phyloP scores from a whole-genome alignment of 192 early-diverging fungal genomes.

The Gigaspora rosea region DNA sequence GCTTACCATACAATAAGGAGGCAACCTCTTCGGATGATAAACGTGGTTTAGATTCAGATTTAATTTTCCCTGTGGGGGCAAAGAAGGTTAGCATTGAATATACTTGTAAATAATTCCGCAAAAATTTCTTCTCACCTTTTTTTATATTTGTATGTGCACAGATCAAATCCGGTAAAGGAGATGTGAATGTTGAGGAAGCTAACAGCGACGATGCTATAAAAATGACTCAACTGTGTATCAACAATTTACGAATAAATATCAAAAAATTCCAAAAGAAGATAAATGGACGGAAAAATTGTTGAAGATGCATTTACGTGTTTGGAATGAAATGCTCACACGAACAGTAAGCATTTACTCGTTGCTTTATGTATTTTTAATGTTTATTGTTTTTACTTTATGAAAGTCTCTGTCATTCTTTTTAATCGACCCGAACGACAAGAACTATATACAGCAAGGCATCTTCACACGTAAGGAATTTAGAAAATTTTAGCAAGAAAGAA shows the following conservation, averaged over 20 bases:
- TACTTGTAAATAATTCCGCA: slow-evolving; percentile 16
- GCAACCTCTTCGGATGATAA: not conserved
- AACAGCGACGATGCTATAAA: not conserved
- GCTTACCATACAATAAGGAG: slow-evolving; percentile 18
- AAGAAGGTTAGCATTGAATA: slow-evolving; percentile 28
- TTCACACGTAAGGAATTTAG: slow-evolving; percentile 31
- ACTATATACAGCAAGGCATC: slow-evolving; percentile 29
- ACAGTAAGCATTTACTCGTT: slow-evolving; percentile 20
- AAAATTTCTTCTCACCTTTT: slow-evolving; percentile 12
- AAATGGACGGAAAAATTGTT: slow-evolving; percentile 36
- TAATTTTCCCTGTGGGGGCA: not conserved
- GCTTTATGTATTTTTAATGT: slow-evolving; percentile 6
- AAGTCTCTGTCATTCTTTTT: no score
- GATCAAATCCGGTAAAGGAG: slow-evolving; percentile 9
- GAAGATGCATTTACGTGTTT: slow-evolving; percentile 35
- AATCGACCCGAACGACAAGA: slow-evolving; percentile 31
- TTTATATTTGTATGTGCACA: slow-evolving; percentile 19
- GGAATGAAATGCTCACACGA: slow-evolving; percentile 26
- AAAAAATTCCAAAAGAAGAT: slow-evolving; percentile 13
- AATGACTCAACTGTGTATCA: slow-evolving; percentile 1
- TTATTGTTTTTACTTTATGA: no score
- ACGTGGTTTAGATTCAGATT: slow-evolving; percentile 22
- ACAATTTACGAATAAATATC: slow-evolving; percentile 19
- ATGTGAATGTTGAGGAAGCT: slow-evolving; percentile 12
- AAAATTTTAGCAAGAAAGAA: slow-evolving; percentile 26